phyloP scores from a whole-genome alignment of 768 basidiomycete species.

The Psilocybe subaeruginosa region DNA sequence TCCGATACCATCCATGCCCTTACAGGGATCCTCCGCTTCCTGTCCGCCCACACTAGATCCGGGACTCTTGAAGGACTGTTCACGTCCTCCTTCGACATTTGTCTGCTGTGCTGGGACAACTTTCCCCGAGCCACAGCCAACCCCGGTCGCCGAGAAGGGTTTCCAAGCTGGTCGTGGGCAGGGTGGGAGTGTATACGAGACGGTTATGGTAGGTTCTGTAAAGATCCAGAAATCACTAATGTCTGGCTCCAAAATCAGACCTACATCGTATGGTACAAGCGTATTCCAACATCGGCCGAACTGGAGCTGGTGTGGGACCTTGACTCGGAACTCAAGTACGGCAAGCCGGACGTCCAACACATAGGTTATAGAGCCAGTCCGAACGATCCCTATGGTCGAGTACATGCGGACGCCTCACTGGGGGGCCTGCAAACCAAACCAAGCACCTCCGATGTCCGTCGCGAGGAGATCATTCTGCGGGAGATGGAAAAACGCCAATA shows the following conservation, averaged over 20 bases:
- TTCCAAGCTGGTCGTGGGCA: conserved; percentile 9
- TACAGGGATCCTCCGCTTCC: background rate
- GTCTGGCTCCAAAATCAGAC: background rate
- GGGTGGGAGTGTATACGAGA: background rate
- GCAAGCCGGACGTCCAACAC: background rate
- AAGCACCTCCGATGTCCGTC: background rate
- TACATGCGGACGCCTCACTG: background rate
- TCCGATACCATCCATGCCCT: background rate
- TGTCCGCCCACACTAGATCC: background rate
- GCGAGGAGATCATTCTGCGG: background rate
- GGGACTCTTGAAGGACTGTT: background rate
- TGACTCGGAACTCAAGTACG: background rate
- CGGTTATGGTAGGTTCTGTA: background rate
- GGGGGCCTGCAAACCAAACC: background rate
- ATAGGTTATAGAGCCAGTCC: background rate
- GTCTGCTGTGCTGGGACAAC: background rate
- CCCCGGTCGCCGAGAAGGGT: background rate
- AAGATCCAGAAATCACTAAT: background rate
- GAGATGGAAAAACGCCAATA: background rate
- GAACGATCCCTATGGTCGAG: background rate
- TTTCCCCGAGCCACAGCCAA: background rate
- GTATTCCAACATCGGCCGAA: background rate
- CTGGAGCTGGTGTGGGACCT: background rate
- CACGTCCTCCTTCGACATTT: background rate
- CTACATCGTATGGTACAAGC: conserved; percentile 1